Conservation (phyloP, 2,329 filamentous ascomycete genomes). For the Colletotrichum echinochloae region DNA sequence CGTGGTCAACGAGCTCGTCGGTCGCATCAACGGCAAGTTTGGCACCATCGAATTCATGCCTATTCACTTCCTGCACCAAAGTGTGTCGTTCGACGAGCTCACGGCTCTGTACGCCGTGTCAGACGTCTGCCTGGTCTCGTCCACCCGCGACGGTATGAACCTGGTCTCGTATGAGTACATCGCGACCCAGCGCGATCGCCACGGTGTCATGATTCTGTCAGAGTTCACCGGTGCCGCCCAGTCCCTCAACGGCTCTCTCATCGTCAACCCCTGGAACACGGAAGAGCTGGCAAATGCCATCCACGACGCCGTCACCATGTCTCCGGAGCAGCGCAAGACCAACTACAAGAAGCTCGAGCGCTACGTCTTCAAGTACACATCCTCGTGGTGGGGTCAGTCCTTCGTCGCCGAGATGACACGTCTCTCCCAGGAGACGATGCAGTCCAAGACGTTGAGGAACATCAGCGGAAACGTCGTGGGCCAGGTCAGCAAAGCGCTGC, state of each 20-base stretch:
- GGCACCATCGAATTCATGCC: conserved; percentile 99
- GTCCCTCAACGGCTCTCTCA: conserved; percentile 90
- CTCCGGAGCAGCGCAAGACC: conserved; percentile 83
- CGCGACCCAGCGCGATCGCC: conserved; percentile 87
- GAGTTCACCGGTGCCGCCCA: conserved; percentile 97
- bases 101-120: conserved; percentile 93
- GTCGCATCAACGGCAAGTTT: conserved; percentile 96
- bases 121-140: conserved; percentile 92
- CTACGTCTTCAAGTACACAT: conserved; percentile 98
- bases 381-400: conserved; percentile 94
- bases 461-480: conserved; percentile 54
- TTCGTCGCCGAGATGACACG: conserved; percentile 87
- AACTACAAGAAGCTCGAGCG: conserved; percentile 94
- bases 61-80: conserved; percentile 98
- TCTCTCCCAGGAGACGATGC: conserved; percentile 55
- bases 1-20: conserved; percentile 96
- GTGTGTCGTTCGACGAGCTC: conserved; percentile 92
- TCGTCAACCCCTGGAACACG: conserved; percentile 99
- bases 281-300: conserved; percentile 94
- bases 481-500: conserved; percentile 35
- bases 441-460: conserved; percentile 56
- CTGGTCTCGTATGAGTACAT: conserved; percentile 99
- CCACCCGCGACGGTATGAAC: conserved; percentile 99
- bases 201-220: conserved; percentile 94
- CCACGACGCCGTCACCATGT: conserved; percentile 97